Evolutionary conservation across 2,329 filamentous ascomycete species (phyloP).

Genomic region (Cladophialophora carrionii): DNA sequence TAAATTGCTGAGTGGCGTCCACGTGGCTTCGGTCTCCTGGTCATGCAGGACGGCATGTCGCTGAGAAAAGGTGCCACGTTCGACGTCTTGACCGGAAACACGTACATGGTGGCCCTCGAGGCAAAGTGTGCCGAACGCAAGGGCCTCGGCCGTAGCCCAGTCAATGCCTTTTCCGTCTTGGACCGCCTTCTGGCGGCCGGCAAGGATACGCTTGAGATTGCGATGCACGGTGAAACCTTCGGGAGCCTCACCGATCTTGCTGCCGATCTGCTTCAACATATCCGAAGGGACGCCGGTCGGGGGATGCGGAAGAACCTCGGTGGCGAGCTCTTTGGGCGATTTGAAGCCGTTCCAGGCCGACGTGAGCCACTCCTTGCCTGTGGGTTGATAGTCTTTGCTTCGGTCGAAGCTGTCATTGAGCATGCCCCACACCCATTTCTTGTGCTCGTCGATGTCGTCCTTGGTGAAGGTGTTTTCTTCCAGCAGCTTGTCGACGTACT

Average conservation of each 20-base stretch:
- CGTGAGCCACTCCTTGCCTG: constrained; percentile 96
- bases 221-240: constrained; percentile 88
- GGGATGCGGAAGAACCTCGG: constrained; percentile 88
- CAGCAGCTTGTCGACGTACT: constrained; percentile 88
- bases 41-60: constrained; percentile 97
- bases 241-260: constrained; percentile 75
- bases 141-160: constrained; percentile 94
- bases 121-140: constrained; percentile 90
- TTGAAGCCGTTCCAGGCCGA: constrained; percentile 99
- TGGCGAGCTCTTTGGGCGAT: constrained; percentile 94
- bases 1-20: constrained; percentile 88
- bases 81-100: constrained; percentile 97
- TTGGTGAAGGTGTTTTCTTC: constrained; percentile 94
- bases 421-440: constrained; percentile 99
- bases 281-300: constrained; percentile 77
- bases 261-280: constrained; percentile 78
- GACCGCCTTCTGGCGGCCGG: constrained; percentile 87
- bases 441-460: constrained; percentile 97
- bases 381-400: constrained; percentile 96
- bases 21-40: constrained; percentile 89
- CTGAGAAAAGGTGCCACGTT: constrained; percentile 99
- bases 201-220: constrained; percentile 95
- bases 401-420: constrained; percentile 95
- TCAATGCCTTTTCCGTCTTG: constrained; percentile 92
- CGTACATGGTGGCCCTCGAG: constrained; percentile 95